Conservation (phyloP, 768 basidiomycete genomes). For the Termitomyces sp. region DNA sequence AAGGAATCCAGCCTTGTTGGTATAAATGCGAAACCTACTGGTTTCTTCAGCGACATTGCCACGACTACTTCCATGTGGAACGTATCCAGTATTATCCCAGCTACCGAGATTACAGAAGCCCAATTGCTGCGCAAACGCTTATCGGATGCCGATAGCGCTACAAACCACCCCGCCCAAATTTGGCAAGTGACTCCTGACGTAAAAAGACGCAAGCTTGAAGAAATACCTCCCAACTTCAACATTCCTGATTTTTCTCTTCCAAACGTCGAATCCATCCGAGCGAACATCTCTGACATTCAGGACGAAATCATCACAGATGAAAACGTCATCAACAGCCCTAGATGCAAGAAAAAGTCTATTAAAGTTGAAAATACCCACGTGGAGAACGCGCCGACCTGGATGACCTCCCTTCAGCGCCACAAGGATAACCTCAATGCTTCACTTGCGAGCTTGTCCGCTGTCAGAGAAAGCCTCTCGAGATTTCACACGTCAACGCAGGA, state of each 20-base stretch:
- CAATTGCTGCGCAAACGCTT: slow-evolving; percentile 33
- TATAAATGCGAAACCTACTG: neutral
- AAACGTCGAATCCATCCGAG: neutral
- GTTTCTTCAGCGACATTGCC: neutral
- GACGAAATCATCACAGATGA: neutral
- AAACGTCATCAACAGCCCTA: neutral
- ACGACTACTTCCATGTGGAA: neutral
- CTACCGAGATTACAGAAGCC: slow-evolving; percentile 21
- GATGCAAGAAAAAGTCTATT: neutral
- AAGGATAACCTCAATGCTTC: neutral
- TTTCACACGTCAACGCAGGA: neutral
- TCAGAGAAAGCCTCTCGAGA: neutral
- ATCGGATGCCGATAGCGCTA: slow-evolving; percentile 16
- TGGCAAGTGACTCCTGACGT: neutral
- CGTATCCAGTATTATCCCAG: neutral
- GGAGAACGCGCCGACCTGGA: neutral
- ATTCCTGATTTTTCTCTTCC: slow-evolving; percentile 11
- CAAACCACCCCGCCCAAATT: neutral
- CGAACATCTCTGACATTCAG: neutral
- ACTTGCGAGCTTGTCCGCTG: neutral
- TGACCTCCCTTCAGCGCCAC: neutral
- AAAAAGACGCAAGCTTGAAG: slow-evolving; percentile 27
- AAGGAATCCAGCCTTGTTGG: neutral
- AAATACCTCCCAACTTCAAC: slow-evolving; percentile 12
- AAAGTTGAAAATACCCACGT: neutral